Conservation (phyloP, 768 basidiomycete genomes). For the Pisolithus orientalis region DNA sequence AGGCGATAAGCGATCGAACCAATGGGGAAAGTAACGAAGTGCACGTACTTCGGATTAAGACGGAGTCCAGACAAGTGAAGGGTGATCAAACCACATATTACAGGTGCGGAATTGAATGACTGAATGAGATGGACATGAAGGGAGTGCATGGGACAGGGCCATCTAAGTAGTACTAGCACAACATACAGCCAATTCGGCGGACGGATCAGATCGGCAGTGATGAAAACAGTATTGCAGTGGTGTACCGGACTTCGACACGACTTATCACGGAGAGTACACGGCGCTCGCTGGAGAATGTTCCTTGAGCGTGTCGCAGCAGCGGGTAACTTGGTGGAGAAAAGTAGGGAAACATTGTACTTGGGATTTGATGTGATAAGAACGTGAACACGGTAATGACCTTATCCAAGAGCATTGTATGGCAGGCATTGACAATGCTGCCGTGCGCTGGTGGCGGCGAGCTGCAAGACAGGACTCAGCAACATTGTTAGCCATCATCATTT, state of each 20-base stretch:
- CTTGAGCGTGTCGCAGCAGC: slow-evolving; percentile 9
- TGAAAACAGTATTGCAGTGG: neutral
- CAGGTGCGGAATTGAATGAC: slow-evolving; percentile 1
- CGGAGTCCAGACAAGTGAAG: neutral
- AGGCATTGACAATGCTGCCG: neutral
- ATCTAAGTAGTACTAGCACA: slow-evolving; percentile 5
- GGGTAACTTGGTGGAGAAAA: slow-evolving; percentile 8
- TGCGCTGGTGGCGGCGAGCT: neutral
- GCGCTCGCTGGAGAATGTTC: slow-evolving; percentile 7
- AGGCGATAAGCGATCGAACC: slow-evolving; percentile 5
- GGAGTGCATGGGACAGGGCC: slow-evolving; percentile 10
- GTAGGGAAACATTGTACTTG: slow-evolving; percentile 11
- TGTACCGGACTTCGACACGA: neutral
- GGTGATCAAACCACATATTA: neutral
- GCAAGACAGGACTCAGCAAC: neutral
- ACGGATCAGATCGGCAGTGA: slow-evolving; percentile 16
- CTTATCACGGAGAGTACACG: slow-evolving; percentile 4
- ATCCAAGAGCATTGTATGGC: neutral
- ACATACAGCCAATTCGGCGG: neutral
- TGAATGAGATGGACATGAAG: slow-evolving; percentile 8
- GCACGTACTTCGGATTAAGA: too few relatives aligned
- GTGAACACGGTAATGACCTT: slow-evolving; percentile 20
- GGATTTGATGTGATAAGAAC: slow-evolving; percentile 12
- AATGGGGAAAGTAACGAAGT: neutral
- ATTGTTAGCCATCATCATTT: neutral